phyloP scores from a whole-genome alignment of 2,329 filamentous ascomycete genomes.

The Penicillium capsulatum region DNA sequence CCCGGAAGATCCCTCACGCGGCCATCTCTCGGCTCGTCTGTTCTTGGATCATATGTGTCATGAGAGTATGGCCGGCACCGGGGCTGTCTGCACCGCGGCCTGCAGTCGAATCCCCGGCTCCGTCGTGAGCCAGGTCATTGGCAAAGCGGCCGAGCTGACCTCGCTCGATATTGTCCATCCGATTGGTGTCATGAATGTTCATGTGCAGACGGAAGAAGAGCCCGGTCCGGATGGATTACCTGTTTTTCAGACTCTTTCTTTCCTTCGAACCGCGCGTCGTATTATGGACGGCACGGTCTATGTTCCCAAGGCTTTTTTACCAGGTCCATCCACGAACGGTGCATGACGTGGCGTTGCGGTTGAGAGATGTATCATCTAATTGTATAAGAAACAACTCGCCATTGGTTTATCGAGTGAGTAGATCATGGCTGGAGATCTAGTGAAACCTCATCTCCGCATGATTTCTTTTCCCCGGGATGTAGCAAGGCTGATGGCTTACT shows the following conservation, averaged over 20 bases:
- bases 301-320: constrained; percentile 3
- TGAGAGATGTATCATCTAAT: no score
- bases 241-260: constrained; percentile 10
- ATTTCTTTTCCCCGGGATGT: no score
- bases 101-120: constrained; percentile 11
- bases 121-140: constrained; percentile 7
- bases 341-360: no score
- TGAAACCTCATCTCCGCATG: no score
- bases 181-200: constrained; percentile 1
- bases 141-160: background rate
- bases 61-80: constrained; percentile 15
- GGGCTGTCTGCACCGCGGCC: constrained; percentile 12
- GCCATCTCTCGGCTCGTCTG: constrained; percentile 9
- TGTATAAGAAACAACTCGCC: no score
- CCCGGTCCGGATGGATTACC: constrained; percentile 1
- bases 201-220: background rate
- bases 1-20: background rate
- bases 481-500: no score
- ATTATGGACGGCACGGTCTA: constrained; percentile 9
- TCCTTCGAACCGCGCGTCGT: constrained; percentile 10
- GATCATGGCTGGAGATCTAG: no score
- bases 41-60: constrained; percentile 19
- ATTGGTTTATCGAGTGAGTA: no score
- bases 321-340: background rate
- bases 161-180: constrained; percentile 10